Percentiles rank a stretch among this genome's conserved stretches.
Evolutionary conservation across 257 asterid species (phyloP).

Genomic region (Solanum medicagineum): DNA sequence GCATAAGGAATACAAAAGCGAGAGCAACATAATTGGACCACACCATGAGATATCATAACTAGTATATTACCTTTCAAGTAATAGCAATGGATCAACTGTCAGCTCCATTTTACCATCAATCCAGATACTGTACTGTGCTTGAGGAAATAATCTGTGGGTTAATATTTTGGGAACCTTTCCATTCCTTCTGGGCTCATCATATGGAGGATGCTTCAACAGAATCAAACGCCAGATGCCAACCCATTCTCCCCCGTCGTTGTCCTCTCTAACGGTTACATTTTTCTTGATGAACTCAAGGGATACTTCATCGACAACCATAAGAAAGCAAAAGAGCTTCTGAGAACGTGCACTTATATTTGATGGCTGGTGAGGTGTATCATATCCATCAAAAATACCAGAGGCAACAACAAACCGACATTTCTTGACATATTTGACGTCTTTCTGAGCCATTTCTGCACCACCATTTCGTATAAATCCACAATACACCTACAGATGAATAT

Average conservation of each 20-base stretch:
- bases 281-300: conserved; percentile 65
- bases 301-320: conserved; percentile 90
- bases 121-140: conserved; percentile 94
- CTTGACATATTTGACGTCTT: conserved; percentile 54
- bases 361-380: conserved; percentile 88
- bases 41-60: background rate
- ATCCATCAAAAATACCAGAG: conserved; percentile 93
- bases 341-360: conserved; percentile 73
- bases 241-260: conserved; percentile 76
- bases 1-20: background rate
- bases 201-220: conserved; percentile 77
- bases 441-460: conserved; percentile 76
- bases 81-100: conserved; percentile 83
- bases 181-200: conserved; percentile 96
- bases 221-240: conserved; percentile 93
- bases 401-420: conserved; percentile 88
- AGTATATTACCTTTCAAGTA: conserved; percentile 68
- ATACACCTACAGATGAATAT: conserved; percentile 51
- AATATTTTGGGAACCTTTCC: conserved; percentile 97
- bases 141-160: conserved; percentile 89
- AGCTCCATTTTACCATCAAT: conserved; percentile 99
- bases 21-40: background rate
- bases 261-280: conserved; percentile 62
- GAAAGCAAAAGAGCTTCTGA: conserved; percentile 65
- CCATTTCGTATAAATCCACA: conserved; percentile 90